phyloP scores from a whole-genome alignment of 495 filamentous ascomycete species.

The Astrothelium macrocarpum region DNA sequence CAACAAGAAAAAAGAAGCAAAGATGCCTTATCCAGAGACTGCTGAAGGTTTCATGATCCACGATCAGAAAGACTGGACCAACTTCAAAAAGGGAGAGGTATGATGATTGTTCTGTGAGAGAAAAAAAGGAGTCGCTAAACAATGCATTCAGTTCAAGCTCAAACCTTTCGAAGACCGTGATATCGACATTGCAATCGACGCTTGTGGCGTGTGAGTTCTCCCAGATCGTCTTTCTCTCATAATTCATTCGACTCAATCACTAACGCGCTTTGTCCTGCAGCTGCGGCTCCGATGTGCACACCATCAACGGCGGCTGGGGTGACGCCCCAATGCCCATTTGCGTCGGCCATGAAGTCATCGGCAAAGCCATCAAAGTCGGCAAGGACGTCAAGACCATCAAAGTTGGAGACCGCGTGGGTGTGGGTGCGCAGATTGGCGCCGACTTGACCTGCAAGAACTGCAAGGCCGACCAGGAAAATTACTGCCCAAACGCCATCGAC shows the following conservation, averaged over 20 bases:
- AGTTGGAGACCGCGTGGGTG: constrained; percentile 67
- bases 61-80: constrained; percentile 46
- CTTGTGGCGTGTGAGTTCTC: constrained; percentile 73
- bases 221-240: constrained; percentile 52
- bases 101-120: constrained; percentile 1
- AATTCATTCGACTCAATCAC: no score
- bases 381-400: constrained; percentile 55
- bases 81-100: constrained; percentile 58
- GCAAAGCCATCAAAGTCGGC: constrained; percentile 58
- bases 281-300: constrained; percentile 70
- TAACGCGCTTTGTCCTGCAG: constrained; percentile 34
- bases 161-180: constrained; percentile 70
- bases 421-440: constrained; percentile 66
- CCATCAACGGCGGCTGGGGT: constrained; percentile 68
- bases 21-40: constrained; percentile 65
- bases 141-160: constrained; percentile 51
- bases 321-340: constrained; percentile 55
- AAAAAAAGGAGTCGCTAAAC: neutral
- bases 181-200: constrained; percentile 61
- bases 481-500: constrained; percentile 59
- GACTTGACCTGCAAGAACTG: constrained; percentile 62
- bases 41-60: constrained; percentile 65
- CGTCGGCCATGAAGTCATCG: constrained; percentile 69
- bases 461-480: constrained; percentile 67
- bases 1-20: no score